Evolutionary conservation across 225 moss, liverwort and hornwort genomes (phyloP).

Genomic region (Bryum argenteum): DNA sequence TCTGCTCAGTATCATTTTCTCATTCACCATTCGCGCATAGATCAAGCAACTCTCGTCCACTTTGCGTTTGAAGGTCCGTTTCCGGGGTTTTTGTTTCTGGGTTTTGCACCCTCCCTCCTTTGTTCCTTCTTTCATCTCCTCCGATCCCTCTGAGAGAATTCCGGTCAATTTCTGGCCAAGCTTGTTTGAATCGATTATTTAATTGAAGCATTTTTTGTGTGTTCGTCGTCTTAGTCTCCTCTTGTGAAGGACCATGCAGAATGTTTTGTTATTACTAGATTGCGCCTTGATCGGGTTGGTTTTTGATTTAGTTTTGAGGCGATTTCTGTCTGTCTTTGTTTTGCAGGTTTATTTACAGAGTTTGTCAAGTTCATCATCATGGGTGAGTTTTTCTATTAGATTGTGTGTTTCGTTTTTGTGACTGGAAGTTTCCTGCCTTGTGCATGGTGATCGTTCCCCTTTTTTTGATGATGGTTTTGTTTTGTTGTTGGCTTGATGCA

Average conservation of each 20-base stretch:
- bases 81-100: background rate
- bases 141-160: too few species aligned
- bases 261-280: background rate
- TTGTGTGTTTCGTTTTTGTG: background rate
- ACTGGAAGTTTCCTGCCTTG: background rate
- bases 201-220: too few species aligned
- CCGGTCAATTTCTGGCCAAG: too few species aligned
- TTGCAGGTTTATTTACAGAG: slow-evolving; percentile 30
- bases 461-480: background rate
- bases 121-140: too few species aligned
- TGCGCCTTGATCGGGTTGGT: background rate
- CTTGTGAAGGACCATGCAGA: background rate
- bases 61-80: slow-evolving; percentile 12
- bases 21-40: background rate
- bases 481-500: slow-evolving; percentile 4
- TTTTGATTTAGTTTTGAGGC: background rate
- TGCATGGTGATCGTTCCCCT: background rate
- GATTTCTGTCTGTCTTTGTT: background rate
- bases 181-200: too few species aligned
- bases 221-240: too few species aligned
- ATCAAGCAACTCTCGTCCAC: background rate
- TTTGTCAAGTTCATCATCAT: slow-evolving; percentile 27
- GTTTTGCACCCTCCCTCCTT: background rate
- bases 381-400: slow-evolving; percentile 31
- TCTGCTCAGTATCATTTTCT: background rate